Evolutionary conservation across 805 yeast species (phyloP).

Genomic region (Geotrichum ghanense): DNA sequence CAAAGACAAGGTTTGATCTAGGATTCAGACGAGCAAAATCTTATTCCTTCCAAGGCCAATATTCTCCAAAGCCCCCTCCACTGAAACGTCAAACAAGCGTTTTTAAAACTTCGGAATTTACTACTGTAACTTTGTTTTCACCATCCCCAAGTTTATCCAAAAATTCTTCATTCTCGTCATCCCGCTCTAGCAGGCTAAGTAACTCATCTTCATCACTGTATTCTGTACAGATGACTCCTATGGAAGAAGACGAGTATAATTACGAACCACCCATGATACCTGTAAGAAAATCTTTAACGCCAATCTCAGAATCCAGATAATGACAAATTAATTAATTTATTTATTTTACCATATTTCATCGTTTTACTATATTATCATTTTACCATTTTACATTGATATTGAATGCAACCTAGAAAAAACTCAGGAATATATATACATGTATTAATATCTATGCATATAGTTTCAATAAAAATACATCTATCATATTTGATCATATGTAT

Average conservation of each 20-base stretch:
- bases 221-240: background rate
- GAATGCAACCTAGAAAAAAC: no score
- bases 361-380: background rate
- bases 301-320: background rate
- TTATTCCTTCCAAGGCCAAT: background rate
- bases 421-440: no score
- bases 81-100: background rate
- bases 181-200: background rate
- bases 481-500: background rate
- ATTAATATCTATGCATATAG: no score
- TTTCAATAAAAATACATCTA: slow-evolving; percentile 1
- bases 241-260: background rate
- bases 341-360: background rate
- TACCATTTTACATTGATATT: background rate
- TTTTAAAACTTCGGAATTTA: background rate
- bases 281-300: background rate
- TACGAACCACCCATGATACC: background rate
- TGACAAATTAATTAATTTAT: background rate
- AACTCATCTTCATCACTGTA: background rate
- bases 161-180: background rate
- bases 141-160: slow-evolving; percentile 1
- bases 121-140: slow-evolving; percentile 1
- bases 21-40: slow-evolving; percentile 1
- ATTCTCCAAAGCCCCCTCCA: background rate
- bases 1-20: background rate